Conservation (phyloP, 2,329 filamentous ascomycete species). For the Fusarium udum region DNA sequence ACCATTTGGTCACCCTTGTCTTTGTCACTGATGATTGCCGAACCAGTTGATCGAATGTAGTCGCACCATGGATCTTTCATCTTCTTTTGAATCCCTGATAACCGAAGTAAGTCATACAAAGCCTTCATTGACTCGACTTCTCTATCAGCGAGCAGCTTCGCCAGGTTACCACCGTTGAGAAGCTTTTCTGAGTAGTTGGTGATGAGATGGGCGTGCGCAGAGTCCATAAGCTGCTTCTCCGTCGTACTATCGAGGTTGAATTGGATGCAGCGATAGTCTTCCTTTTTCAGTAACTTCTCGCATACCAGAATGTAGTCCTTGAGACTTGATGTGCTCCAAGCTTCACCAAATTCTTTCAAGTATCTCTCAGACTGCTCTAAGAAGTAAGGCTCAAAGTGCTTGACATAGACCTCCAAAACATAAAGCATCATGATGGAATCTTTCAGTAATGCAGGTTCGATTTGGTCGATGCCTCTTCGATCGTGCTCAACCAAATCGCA, state of each 20-base stretch:
- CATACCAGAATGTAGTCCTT: constrained; percentile 80
- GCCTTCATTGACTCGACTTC: constrained; percentile 76
- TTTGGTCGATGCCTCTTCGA: constrained; percentile 64
- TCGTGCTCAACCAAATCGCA: constrained; percentile 81
- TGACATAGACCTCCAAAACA: constrained; percentile 82
- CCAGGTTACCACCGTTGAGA: constrained; percentile 72
- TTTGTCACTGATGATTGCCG: constrained; percentile 81
- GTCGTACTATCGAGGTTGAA: constrained; percentile 87
- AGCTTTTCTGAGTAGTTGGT: constrained; percentile 72
- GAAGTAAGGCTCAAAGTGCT: constrained; percentile 81
- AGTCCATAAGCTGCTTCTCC: constrained; percentile 76
- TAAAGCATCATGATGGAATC: constrained; percentile 85
- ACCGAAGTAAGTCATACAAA: constrained; percentile 79
- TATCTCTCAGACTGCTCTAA: constrained; percentile 73
- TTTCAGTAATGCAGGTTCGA: constrained; percentile 73
- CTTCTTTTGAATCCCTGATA: constrained; percentile 74
- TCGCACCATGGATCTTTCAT: constrained; percentile 78
- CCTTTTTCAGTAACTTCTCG: constrained; percentile 73
- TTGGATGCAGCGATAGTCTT: constrained; percentile 79
- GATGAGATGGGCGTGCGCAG: constrained; percentile 79
- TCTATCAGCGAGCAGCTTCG: constrained; percentile 76
- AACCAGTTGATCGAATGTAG: constrained; percentile 81
- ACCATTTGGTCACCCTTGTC: constrained; percentile 87
- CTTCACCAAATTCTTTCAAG: constrained; percentile 74
- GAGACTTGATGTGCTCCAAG: constrained; percentile 70